These are phyloP conservation scores for Tephrocybe sp. DNA, from an alignment of 768 basidiomycete species.

Conservation along the genomic window DNA sequence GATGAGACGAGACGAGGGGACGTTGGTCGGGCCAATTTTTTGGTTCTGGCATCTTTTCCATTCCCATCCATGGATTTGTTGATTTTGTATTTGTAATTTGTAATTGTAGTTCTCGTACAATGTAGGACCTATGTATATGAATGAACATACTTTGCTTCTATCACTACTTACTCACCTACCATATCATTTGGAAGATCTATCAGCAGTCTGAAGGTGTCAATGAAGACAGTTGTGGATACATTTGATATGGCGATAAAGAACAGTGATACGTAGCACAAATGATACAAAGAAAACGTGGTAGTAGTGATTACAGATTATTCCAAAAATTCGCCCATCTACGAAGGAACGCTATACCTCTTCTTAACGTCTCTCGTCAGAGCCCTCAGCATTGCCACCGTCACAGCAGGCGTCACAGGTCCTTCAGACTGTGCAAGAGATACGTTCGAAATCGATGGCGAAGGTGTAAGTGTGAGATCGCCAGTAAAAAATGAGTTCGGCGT, in stretches of 20 bases:
- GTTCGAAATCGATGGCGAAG: conserved; percentile 48
- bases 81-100: no score
- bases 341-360: conserved; percentile 37
- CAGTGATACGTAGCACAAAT: neutral
- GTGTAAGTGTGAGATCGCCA: conserved; percentile 35
- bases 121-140: no score
- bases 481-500: conserved; percentile 29
- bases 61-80: no score
- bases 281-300: neutral
- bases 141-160: no score
- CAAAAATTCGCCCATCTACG: neutral
- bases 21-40: no score
- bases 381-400: conserved; percentile 69
- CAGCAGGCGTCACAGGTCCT: conserved; percentile 24
- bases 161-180: no score
- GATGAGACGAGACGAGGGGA: no score
- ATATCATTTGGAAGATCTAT: no score
- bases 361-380: conserved; percentile 56
- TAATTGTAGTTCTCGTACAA: no score
- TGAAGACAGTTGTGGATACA: neutral
- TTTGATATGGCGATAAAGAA: neutral
- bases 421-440: conserved; percentile 36
- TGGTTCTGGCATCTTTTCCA: no score
- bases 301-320: neutral
- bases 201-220: no score